phyloP scores from a whole-genome alignment of 495 filamentous ascomycete genomes.

The Penicilliopsis zonata region DNA sequence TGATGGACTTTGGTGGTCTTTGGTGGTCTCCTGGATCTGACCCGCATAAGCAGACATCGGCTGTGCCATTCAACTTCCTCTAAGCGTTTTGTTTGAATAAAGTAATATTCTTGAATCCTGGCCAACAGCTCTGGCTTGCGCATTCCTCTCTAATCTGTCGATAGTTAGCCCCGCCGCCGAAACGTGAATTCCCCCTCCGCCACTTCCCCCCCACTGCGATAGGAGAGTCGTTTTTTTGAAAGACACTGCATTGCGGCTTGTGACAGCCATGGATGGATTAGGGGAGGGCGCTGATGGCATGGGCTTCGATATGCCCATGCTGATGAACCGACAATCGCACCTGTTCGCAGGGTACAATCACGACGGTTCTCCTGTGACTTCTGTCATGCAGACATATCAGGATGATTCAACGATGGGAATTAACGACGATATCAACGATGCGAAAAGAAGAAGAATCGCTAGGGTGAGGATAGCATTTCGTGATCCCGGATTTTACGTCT shows the following conservation, averaged over 20 bases:
- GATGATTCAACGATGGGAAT: constrained; percentile 35
- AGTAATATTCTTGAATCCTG: too few relatives aligned
- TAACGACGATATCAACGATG: constrained; percentile 56
- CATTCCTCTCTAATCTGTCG: too few relatives aligned
- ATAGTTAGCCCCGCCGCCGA: too few relatives aligned
- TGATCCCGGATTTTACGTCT: background rate
- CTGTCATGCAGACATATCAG: constrained; percentile 47
- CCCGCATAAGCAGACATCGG: too few relatives aligned
- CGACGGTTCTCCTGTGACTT: constrained; percentile 48
- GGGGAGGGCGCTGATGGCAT: constrained; percentile 28
- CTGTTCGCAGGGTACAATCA: constrained; percentile 54
- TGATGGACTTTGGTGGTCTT: too few relatives aligned
- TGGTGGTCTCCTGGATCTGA: too few relatives aligned
- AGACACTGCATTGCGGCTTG: background rate
- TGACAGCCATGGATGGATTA: constrained; percentile 23
- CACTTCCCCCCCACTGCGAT: too few relatives aligned
- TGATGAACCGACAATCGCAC: constrained; percentile 53
- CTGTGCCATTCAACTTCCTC: too few relatives aligned
- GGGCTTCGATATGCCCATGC: constrained; percentile 32
- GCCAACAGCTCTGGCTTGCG: too few relatives aligned
- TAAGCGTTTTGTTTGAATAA: too few relatives aligned
- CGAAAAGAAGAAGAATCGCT: constrained; percentile 88
- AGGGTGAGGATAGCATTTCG: constrained; percentile 31
- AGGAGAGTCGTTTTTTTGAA: too few relatives aligned
- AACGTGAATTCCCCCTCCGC: too few relatives aligned